phyloP scores from a whole-genome alignment of 2,329 filamentous ascomycete species.

The Cercospora canescens region DNA sequence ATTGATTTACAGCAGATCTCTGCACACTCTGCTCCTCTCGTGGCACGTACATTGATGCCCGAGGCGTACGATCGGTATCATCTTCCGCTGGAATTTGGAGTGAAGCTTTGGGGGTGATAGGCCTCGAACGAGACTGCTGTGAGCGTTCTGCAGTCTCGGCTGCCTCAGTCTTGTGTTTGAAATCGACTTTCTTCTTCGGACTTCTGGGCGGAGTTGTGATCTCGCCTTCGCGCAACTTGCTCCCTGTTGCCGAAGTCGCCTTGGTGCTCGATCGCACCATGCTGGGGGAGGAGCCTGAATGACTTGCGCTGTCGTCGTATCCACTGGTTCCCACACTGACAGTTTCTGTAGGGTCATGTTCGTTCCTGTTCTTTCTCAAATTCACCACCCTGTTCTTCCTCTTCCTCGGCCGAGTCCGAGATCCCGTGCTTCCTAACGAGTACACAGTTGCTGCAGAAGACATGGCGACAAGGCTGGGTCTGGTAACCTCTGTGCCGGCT shows the following conservation, averaged over 20 bases:
- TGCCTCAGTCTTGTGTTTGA: slow-evolving; percentile 24
- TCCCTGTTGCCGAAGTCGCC: slow-evolving; percentile 43
- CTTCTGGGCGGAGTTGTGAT: slow-evolving; percentile 51
- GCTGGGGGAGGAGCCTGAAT: slow-evolving; percentile 39
- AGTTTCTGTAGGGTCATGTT: slow-evolving; percentile 49
- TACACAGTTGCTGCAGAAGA: slow-evolving; percentile 53
- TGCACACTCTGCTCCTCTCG: slow-evolving; percentile 14
- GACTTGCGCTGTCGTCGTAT: slow-evolving; percentile 39
- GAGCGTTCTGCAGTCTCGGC: not conserved
- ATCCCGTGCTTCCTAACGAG: slow-evolving; percentile 60
- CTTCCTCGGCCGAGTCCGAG: slow-evolving; percentile 66
- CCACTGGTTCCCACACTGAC: slow-evolving; percentile 41
- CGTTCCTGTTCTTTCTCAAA: slow-evolving; percentile 60
- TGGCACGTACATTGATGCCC: slow-evolving; percentile 29
- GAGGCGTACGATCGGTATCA: slow-evolving; percentile 41
- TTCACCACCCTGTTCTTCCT: slow-evolving; percentile 85
- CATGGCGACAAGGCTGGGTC: slow-evolving; percentile 66
- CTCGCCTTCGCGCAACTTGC: slow-evolving; percentile 36
- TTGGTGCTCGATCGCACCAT: slow-evolving; percentile 58
- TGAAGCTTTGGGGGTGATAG: slow-evolving; percentile 19
- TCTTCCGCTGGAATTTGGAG: slow-evolving; percentile 19
- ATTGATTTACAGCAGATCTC: slow-evolving; percentile 13
- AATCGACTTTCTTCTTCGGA: slow-evolving; percentile 40
- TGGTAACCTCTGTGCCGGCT: slow-evolving; percentile 64
- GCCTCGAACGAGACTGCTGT: slow-evolving; percentile 14